A percentile compares a stretch with the other conserved stretches of the same genome.
phyloP scores from a whole-genome alignment of 73 alveolate genomes.

The Paramecium biaurelia region DNA sequence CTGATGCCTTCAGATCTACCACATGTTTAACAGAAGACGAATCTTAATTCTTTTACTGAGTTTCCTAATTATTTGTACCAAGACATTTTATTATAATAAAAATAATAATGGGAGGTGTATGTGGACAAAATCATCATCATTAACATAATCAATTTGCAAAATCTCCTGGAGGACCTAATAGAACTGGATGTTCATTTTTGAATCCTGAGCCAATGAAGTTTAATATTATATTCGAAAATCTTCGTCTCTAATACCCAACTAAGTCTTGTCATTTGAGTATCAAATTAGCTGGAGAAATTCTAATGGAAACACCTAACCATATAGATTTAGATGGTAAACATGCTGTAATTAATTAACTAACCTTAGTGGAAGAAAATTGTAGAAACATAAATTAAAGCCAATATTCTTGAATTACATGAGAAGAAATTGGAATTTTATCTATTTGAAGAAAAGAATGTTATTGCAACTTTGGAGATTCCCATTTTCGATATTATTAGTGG shows the following conservation, averaged over 20 bases:
- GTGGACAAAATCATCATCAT: not conserved
- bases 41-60: conserved; percentile 80
- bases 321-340: conserved; percentile 36
- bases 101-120: conserved; percentile 4
- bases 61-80: conserved; percentile 77
- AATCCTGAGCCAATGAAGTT: not conserved
- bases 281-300: not conserved
- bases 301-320: conserved; percentile 6
- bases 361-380: not conserved
- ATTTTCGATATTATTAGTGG: not conserved
- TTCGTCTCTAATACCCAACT: not conserved
- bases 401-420: not conserved
- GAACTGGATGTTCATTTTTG: not conserved
- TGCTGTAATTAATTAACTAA: not conserved
- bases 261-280: not conserved
- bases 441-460: not conserved
- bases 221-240: not conserved
- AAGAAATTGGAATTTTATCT: not conserved
- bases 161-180: not conserved
- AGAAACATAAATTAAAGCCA: not conserved
- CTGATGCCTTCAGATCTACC: conserved; percentile 73
- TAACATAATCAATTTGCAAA: not conserved
- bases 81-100: conserved; percentile 65
- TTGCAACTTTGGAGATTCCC: not conserved
- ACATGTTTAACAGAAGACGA: conserved; percentile 79